phyloP scores from a whole-genome alignment of 345 rosid genomes.

The Eucalyptus guilfoylei region DNA sequence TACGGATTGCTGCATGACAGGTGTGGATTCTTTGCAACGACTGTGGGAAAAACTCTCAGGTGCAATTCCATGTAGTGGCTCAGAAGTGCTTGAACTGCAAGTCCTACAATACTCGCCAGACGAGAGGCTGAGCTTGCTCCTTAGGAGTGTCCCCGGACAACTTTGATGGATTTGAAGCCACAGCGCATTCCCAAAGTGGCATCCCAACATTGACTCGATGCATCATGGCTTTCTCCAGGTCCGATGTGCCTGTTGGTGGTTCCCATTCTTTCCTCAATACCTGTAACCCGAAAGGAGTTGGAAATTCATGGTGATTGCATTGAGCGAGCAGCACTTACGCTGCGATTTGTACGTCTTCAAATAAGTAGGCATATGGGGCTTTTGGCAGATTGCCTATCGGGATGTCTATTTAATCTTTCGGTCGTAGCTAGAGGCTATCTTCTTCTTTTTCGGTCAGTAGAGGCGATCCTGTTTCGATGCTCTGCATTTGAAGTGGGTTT shows the following conservation, averaged over 20 bases:
- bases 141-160: neutral
- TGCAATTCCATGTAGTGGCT: slow-evolving; percentile 26
- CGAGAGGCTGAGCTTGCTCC: neutral
- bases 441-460: no score
- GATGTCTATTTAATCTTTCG: neutral
- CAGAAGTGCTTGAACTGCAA: slow-evolving; percentile 40
- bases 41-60: slow-evolving; percentile 37
- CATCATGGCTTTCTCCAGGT: neutral
- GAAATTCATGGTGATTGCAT: neutral
- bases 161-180: neutral
- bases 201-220: neutral
- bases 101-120: slow-evolving; percentile 49
- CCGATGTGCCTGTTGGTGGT: neutral
- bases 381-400: neutral
- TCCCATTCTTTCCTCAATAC: neutral
- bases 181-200: neutral
- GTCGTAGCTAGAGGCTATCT: neutral
- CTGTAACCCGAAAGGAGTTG: neutral
- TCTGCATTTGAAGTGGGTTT: neutral
- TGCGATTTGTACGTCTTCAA: neutral
- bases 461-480: neutral
- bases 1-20: neutral
- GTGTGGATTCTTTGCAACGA: slow-evolving; percentile 66
- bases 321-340: neutral
- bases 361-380: neutral